Percentiles rank a stretch among this genome's conserved stretches.
Evolutionary conservation across 2,329 filamentous ascomycete genomes (phyloP).

Genomic region (Sporothrix brasiliensis): DNA sequence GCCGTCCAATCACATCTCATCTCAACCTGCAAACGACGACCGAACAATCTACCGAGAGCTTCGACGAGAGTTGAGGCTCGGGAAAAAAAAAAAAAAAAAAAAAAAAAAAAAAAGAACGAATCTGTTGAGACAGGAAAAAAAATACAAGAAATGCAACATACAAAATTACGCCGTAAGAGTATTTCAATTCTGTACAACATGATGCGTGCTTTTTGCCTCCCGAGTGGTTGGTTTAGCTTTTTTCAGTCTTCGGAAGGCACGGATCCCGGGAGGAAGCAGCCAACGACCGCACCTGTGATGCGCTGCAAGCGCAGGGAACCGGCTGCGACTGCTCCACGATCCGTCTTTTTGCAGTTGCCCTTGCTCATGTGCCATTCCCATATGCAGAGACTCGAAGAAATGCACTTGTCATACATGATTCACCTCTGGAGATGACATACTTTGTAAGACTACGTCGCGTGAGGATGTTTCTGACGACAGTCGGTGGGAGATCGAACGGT

Average conservation of each 20-base stretch:
- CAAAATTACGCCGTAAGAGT: constrained; percentile 1
- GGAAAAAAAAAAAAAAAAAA: not conserved
- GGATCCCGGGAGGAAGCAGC: not conserved
- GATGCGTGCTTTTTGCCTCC: not conserved
- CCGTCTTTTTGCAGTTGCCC: not conserved
- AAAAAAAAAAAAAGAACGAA: not conserved
- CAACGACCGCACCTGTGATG: not conserved
- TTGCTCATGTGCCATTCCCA: not conserved
- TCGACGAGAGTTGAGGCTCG: constrained; percentile 2
- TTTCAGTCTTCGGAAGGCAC: not conserved
- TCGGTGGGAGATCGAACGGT: not conserved
- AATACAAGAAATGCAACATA: not conserved
- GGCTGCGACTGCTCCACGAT: not conserved
- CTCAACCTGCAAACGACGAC: not conserved
- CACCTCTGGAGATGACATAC: not conserved
- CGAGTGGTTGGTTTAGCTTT: not conserved
- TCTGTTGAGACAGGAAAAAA: not conserved
- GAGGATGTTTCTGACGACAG: too few relatives aligned
- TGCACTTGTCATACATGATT: not conserved
- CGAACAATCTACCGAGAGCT: constrained; percentile 23
- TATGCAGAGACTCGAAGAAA: not conserved
- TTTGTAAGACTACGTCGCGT: too few relatives aligned
- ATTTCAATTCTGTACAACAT: not conserved
- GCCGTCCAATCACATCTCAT: too few relatives aligned
- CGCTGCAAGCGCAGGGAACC: not conserved